A percentile compares a stretch with the other conserved stretches of the same genome.
Evolutionary conservation across 2,329 filamentous ascomycete species (phyloP).

Genomic region (Xylaria sp.): DNA sequence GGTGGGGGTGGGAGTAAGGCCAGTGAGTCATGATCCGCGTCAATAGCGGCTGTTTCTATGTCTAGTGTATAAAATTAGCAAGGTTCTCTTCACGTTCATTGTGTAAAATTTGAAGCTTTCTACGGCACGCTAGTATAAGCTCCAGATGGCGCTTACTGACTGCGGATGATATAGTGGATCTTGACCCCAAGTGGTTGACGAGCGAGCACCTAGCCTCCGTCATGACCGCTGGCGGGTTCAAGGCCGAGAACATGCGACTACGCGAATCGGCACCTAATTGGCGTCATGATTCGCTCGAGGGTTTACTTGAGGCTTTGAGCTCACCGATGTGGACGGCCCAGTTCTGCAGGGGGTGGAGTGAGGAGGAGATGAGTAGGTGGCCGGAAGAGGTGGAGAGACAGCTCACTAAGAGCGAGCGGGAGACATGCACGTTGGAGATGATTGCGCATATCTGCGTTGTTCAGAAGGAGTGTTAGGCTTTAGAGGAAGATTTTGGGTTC

Average conservation of each 20-base stretch:
- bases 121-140: not conserved
- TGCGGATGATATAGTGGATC: conserved; percentile 21
- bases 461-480: conserved; percentile 27
- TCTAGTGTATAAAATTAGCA: too few species aligned
- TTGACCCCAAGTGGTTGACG: conserved; percentile 42
- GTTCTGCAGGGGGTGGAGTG: conserved; percentile 41
- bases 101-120: not conserved
- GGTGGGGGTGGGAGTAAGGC: conserved; percentile 22
- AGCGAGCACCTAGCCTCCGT: conserved; percentile 40
- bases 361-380: conserved; percentile 41
- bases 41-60: too few species aligned
- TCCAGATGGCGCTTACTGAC: not conserved
- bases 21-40: not conserved
- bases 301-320: conserved; percentile 32
- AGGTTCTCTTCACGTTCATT: not conserved
- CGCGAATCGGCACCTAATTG: conserved; percentile 37
- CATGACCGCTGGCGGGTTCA: conserved; percentile 41
- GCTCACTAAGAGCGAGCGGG: conserved; percentile 39
- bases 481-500: not conserved
- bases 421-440: conserved; percentile 39
- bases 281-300: conserved; percentile 34
- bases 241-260: conserved; percentile 28
- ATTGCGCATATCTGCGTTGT: conserved; percentile 43
- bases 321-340: conserved; percentile 42
- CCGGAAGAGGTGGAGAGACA: conserved; percentile 40